Base-by-base conservation (phyloP, 805 yeast genomes). In the Yamadazyma philogaea region DNA sequence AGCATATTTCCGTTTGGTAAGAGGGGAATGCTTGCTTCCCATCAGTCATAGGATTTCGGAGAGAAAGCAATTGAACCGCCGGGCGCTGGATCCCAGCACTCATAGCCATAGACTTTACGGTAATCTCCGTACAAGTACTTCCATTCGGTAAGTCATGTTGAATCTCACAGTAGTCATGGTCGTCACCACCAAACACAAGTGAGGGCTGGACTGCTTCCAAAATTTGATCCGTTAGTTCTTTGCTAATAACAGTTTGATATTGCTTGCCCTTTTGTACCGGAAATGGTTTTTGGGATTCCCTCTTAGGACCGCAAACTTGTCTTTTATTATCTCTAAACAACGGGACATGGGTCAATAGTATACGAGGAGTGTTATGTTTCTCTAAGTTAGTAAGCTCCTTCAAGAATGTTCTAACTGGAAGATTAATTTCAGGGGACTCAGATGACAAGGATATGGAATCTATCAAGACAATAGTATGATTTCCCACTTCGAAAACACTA, bases 91-190 rank as follows among this genome's bases (percentile, higher is more conserved):
- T 64, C 10, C 73, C 73, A 63, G 66, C 67, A 31, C 72, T 70
- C 70, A 67, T 64, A 39, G 64, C 59, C 14, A 63, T 59, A 16
- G 71, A 62, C 46, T 67, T 67, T 19, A 67, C 71, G 19, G 73
- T 64, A 34, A 66, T 59, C 45, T 67, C 72, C 28, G 64, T 55
- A 2, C 59, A 52, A 3, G n/a, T 2, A 5, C 15, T 18, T 3
- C 38, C 39, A 27, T 37, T 36, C 5, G 45, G 42, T 12, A 43
- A 36, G 3, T 55, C 51, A 58, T 91, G 98, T 12, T 64, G 62
- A 18, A 83, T 74, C 49, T 84, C 87, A 62, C 99, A 93, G 52
- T 88, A 89, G 59, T 93, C 99, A 64, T 93, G 99, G 59, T 93
- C 99, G 59, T 93, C 99, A 1, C 99, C 99, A 2, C 95, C 78